Percentiles rank a stretch among this genome's conserved stretches.
These are phyloP conservation scores for Mucor mucedo DNA, from an alignment of 371 early-diverging fungal genomes.

Conservation along the genomic window DNA sequence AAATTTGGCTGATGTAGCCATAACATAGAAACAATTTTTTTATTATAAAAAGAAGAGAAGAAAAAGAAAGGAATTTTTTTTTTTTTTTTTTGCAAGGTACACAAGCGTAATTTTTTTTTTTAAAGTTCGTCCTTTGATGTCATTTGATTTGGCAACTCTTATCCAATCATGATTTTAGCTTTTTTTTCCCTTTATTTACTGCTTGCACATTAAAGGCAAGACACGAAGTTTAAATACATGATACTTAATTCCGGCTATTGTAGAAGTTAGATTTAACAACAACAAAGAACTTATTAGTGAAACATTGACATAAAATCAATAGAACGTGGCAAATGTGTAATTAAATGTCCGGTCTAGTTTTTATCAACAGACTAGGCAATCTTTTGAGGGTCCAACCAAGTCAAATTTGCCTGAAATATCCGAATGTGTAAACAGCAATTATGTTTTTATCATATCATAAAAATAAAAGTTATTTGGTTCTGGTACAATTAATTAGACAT, in stretches of 20 bases:
- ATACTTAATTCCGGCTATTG: no score
- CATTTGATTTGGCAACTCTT: conserved; percentile 22
- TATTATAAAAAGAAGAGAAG: not conserved
- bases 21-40: conserved; percentile 9
- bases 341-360: not conserved
- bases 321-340: conserved; percentile 23
- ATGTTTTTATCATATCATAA: no score
- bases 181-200: not conserved
- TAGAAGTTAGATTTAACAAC: not conserved
- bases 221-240: no score
- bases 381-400: conserved; percentile 17
- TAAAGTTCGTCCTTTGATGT: conserved; percentile 9
- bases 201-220: no score
- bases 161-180: conserved; percentile 10
- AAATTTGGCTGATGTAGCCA: conserved; percentile 30
- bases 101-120: conserved; percentile 18
- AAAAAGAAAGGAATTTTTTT: conserved; percentile 10
- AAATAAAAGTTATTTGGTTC: conserved; percentile 62
- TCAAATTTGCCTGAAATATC: conserved; percentile 35
- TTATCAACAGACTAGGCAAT: conserved; percentile 21
- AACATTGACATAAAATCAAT: conserved; percentile 20
- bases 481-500: conserved; percentile 82
- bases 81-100: conserved; percentile 19
- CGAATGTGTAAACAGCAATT: not conserved
- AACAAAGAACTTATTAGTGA: conserved; percentile 12